Evolutionary conservation across 371 early-diverging fungal genomes (phyloP), one percentile per base, ranked within the genome.

Genomic region (Apophysomyces trapeziformis): DNA sequence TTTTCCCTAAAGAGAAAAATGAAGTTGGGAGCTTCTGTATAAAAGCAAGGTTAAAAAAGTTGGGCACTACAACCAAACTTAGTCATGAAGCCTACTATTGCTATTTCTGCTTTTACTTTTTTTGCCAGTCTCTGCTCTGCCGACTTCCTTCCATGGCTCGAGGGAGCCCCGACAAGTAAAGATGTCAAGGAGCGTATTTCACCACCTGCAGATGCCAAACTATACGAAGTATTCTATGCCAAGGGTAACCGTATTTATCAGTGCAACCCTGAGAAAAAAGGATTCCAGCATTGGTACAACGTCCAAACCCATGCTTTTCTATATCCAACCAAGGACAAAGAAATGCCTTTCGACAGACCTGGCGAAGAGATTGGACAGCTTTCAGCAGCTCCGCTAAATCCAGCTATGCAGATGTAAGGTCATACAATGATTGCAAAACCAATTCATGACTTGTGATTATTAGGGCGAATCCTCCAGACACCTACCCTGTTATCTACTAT

Each of bases 231-330:
- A 12, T 75, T 63, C 35, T 77, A 70, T 21, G 80, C 72, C 38
- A 77, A 69, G 47, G 80, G 80, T 36, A 70, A 69, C 46, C 71
- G 80, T 26, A 68, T 80, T 11, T 80, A 77, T 64, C 77, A 77
- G 54, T 80, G 80, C 57, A 80, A 77, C 54, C 80, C 77, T 12
- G 80, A 80, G 68, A 58, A 64, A 57, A 73, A 58, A 13, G 77
- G 77, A 2, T 77, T 73, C 47, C 73, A 70, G 38, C 75, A 72
- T 38, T 80, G 80, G 80, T 80, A 80, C 56, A 75, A 63, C 63
- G 80, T 80, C 9, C 80, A 80, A 61, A 80, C 80, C 4, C 75
- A 77, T 21, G 75, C 75, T 12, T 64, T 71, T 14, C 58, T 80
- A 13, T 80, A 80, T 57, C 70, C 73, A 9, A 75, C 80, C 16